Percentiles rank a stretch among this genome's conserved stretches.
phyloP scores from a whole-genome alignment of 306 rosid species.

The Prunus padus region DNA sequence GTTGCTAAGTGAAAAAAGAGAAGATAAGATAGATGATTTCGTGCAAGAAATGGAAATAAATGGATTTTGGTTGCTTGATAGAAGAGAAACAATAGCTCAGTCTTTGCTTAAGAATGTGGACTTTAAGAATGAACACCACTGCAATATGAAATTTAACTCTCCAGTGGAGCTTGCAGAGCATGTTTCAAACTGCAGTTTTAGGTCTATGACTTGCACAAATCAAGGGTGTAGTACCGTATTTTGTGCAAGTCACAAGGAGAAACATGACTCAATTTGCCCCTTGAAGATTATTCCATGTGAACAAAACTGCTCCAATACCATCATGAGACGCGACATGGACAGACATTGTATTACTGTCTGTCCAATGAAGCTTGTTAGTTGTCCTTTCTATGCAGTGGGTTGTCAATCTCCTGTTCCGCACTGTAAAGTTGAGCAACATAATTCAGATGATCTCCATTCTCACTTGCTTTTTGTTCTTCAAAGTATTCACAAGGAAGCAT shows the following conservation, averaged over 20 bases:
- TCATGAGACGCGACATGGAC: slow-evolving; percentile 91
- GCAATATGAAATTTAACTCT: slow-evolving; percentile 46
- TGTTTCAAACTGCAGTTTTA: slow-evolving; percentile 45
- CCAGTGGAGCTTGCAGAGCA: slow-evolving; percentile 54
- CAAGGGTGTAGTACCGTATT: slow-evolving; percentile 66
- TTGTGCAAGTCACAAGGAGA: slow-evolving; percentile 48
- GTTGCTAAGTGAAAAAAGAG: slow-evolving; percentile 76
- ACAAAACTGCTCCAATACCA: slow-evolving; percentile 55
- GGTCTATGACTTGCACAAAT: slow-evolving; percentile 49
- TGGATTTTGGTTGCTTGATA: slow-evolving; percentile 71
- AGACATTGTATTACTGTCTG: slow-evolving; percentile 82
- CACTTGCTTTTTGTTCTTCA: slow-evolving; percentile 61
- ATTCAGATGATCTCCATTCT: slow-evolving; percentile 42
- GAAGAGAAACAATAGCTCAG: slow-evolving; percentile 51
- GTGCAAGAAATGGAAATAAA: slow-evolving; percentile 71
- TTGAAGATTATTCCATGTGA: slow-evolving; percentile 79
- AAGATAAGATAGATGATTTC: slow-evolving; percentile 83
- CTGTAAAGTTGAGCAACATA: slow-evolving; percentile 52
- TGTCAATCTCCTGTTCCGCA: slow-evolving; percentile 62
- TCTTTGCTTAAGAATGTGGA: slow-evolving; percentile 71
- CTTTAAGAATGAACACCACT: slow-evolving; percentile 54
- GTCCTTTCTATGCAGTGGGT: slow-evolving; percentile 76
- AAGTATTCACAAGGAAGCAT: slow-evolving; percentile 53
- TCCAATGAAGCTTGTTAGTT: slow-evolving; percentile 83
- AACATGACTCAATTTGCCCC: slow-evolving; percentile 75